These are phyloP conservation scores for Scytalidium lignicola DNA, from an alignment of 2,329 filamentous ascomycete genomes.

Conservation along the genomic window DNA sequence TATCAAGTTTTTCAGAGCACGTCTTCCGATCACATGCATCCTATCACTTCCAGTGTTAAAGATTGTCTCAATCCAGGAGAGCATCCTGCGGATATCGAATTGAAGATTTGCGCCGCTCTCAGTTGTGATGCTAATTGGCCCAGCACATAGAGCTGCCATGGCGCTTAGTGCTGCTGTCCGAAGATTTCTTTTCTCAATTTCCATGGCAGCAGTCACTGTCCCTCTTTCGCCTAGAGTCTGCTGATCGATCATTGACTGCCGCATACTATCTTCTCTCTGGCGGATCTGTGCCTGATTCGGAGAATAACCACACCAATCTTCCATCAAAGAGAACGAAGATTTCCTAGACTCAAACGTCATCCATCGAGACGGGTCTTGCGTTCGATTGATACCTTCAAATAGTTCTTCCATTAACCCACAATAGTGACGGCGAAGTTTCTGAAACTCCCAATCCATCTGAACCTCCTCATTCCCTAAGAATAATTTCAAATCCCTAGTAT, in stretches of 20 bases:
- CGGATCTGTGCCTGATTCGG: constrained; percentile 81
- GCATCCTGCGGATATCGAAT: constrained; percentile 88
- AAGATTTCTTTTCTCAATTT: constrained; percentile 93
- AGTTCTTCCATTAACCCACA: constrained; percentile 90
- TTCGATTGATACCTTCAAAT: constrained; percentile 84
- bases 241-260: constrained; percentile 76
- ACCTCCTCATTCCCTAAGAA: constrained; percentile 95
- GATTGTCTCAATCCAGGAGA: constrained; percentile 92
- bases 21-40: constrained; percentile 82
- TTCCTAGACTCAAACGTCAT: constrained; percentile 97
- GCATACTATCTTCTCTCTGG: constrained; percentile 79
- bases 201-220: constrained; percentile 81
- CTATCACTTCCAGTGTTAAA: constrained; percentile 90
- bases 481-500: constrained; percentile 86
- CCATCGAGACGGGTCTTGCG: constrained; percentile 82
- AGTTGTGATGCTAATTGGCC: constrained; percentile 79
- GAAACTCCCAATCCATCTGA: constrained; percentile 91
- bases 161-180: constrained; percentile 86
- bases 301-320: constrained; percentile 98
- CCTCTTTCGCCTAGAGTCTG: constrained; percentile 69
- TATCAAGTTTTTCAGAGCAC: constrained; percentile 85
- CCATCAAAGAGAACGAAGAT: constrained; percentile 93
- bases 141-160: constrained; percentile 88
- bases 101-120: constrained; percentile 83
- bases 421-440: constrained; percentile 86